Base-by-base conservation (phyloP, 495 filamentous ascomycete species). In the Penicillium maclennaniae region DNA sequence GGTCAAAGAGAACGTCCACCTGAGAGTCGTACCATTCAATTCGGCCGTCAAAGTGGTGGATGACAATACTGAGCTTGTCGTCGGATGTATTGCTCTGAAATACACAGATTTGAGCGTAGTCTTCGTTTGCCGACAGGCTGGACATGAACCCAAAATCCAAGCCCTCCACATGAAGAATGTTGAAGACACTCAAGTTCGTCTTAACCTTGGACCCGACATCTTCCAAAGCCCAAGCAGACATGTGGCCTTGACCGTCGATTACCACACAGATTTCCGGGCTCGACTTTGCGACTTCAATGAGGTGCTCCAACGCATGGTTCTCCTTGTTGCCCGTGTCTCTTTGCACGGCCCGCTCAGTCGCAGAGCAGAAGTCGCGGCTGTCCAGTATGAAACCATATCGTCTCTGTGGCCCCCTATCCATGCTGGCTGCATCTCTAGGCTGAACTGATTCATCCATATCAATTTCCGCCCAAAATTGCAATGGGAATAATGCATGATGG, bases 201-300 rank as follows among this genome's bases (percentile, higher is more conserved):
- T 78, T 82, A 27, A 74, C 70, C 58, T 89, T 93, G 60, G 82
- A 85, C 16, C 91, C 89, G 21, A 97, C 79, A 62, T 92, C 90
- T 67, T 97, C 92, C 49, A 99, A 65, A 2, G 89, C 95, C 92
- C 92, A 96, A 0, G 92, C 93, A 43, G 88, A 90, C 89, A 97
- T 91, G 58, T 86, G 82, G 5, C 93, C 93, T 36, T 79, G 74
- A 17, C 87, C 85, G 69, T 99, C 92, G 46, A 95, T 75, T 3
- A 92, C 84, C 15, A 97, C 77, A 57, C 89, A 91, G 3, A 97
- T 82, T 60, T 99, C 95, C 0, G 92, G 95, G 45, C 78, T 86
- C 23, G 84, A 83, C 48, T 90, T 92, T 6, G 89, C 89, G 52
- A 97, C 83, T 53, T 95, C 89, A 26, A 91, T 84, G 6, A 97